These are phyloP conservation scores for Passalora sequoiae DNA, from an alignment of 2,329 filamentous ascomycete species.

Conservation along the genomic window DNA sequence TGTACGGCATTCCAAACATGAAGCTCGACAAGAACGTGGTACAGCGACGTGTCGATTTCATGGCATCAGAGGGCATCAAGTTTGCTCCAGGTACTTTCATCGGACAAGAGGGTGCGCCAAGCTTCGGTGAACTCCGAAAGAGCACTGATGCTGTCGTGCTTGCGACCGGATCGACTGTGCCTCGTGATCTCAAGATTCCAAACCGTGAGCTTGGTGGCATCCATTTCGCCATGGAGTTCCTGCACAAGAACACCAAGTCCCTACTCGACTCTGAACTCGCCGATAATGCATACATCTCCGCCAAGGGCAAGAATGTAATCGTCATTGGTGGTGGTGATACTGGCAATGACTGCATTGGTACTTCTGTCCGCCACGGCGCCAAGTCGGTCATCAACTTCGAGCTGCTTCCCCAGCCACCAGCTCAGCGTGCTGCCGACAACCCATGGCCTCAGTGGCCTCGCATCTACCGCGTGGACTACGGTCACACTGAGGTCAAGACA, in stretches of 20 bases:
- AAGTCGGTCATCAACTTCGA: slow-evolving; percentile 97
- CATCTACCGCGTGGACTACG: slow-evolving; percentile 97
- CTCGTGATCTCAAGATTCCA: slow-evolving; percentile 85
- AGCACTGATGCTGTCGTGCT: slow-evolving; percentile 80
- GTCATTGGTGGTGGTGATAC: slow-evolving; percentile 98
- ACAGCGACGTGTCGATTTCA: slow-evolving; percentile 90
- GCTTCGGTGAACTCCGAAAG: slow-evolving; percentile 65
- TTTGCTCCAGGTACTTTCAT: slow-evolving; percentile 75
- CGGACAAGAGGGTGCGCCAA: slow-evolving; percentile 61
- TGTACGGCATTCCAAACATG: slow-evolving; percentile 99
- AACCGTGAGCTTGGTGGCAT: slow-evolving; percentile 83
- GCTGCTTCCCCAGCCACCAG: slow-evolving; percentile 83
- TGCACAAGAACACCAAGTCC: slow-evolving; percentile 97
- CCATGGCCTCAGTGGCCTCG: slow-evolving; percentile 98
- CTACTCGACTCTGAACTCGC: slow-evolving; percentile 83
- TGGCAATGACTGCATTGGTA: slow-evolving; percentile 96
- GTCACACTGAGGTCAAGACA: slow-evolving; percentile 90
- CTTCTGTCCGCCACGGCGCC: slow-evolving; percentile 88
- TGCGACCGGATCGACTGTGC: slow-evolving; percentile 87
- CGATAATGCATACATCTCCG: slow-evolving; percentile 83
- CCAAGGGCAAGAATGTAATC: slow-evolving; percentile 91
- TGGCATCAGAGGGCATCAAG: slow-evolving; percentile 79
- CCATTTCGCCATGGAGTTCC: slow-evolving; percentile 95
- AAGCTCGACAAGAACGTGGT: slow-evolving; percentile 98
- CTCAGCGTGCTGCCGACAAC: slow-evolving; percentile 87